phyloP scores from a whole-genome alignment of 441 rosid species.

The Pelargonium myrrhifolium region DNA sequence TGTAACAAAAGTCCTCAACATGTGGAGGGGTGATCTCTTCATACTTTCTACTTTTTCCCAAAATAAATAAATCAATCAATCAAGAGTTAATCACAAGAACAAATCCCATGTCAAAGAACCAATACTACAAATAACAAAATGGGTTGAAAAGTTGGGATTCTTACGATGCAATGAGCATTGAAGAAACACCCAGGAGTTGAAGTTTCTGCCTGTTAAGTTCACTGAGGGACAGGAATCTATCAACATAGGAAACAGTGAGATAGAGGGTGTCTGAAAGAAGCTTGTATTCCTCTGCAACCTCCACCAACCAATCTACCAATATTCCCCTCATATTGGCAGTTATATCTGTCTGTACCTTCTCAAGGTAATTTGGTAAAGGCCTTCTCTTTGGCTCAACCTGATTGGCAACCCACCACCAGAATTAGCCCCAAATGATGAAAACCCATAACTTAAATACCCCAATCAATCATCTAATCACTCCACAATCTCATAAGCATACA shows the following conservation, averaged over 20 bases:
- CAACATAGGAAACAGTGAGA: conserved; percentile 33
- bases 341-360: conserved; percentile 32
- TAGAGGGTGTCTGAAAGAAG: conserved; percentile 38
- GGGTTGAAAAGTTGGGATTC: background rate
- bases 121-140: background rate
- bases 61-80: background rate
- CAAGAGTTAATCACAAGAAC: background rate
- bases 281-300: conserved; percentile 37
- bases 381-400: conserved; percentile 36
- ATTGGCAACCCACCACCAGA: conserved; percentile 13
- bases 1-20: conserved; percentile 30
- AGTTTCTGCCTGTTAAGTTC: conserved; percentile 28
- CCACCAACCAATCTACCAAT: conserved; percentile 40
- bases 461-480: background rate
- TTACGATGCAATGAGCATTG: conserved; percentile 31
- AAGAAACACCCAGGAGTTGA: conserved; percentile 29
- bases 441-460: too few relatives aligned
- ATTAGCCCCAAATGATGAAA: background rate
- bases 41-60: conserved; percentile 26
- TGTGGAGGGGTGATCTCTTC: conserved; percentile 35
- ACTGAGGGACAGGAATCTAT: conserved; percentile 29
- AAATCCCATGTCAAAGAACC: background rate
- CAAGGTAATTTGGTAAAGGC: conserved; percentile 32
- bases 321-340: conserved; percentile 28
- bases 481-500: background rate